phyloP scores from a whole-genome alignment of 2,329 filamentous ascomycete species.

The Fusarium humuli region DNA sequence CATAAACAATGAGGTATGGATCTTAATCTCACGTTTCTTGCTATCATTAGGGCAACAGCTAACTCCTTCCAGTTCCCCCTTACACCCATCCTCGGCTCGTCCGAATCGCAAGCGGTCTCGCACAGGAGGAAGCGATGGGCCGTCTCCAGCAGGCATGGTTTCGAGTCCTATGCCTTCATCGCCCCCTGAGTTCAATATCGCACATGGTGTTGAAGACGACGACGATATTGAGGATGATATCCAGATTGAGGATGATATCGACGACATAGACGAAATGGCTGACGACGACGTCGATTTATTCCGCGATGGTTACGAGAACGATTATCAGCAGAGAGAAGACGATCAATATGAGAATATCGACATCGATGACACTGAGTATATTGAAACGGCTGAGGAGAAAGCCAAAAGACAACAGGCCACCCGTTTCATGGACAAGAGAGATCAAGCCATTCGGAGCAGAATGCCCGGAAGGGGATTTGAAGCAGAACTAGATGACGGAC shows the following conservation, averaged over 20 bases:
- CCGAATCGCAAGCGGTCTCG: conserved; percentile 68
- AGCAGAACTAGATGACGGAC: conserved; percentile 77
- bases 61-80: conserved; percentile 74
- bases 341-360: conserved; percentile 78
- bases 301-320: conserved; percentile 76
- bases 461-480: conserved; percentile 71
- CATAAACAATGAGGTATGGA: conserved; percentile 30
- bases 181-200: conserved; percentile 70
- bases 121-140: conserved; percentile 62
- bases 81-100: conserved; percentile 78
- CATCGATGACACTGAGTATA: conserved; percentile 84
- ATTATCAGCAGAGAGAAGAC: conserved; percentile 74
- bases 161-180: conserved; percentile 76
- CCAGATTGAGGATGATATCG: conserved; percentile 77
- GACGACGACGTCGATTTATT: conserved; percentile 86
- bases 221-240: conserved; percentile 79
- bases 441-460: conserved; percentile 55
- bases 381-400: conserved; percentile 71
- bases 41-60: neutral
- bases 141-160: conserved; percentile 62
- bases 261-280: conserved; percentile 83
- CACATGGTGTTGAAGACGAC: conserved; percentile 74
- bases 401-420: conserved; percentile 75
- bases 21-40: neutral
- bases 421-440: conserved; percentile 77